Base-by-base conservation (phyloP, 352 stramenopile species). In the Pythium angustatum region DNA sequence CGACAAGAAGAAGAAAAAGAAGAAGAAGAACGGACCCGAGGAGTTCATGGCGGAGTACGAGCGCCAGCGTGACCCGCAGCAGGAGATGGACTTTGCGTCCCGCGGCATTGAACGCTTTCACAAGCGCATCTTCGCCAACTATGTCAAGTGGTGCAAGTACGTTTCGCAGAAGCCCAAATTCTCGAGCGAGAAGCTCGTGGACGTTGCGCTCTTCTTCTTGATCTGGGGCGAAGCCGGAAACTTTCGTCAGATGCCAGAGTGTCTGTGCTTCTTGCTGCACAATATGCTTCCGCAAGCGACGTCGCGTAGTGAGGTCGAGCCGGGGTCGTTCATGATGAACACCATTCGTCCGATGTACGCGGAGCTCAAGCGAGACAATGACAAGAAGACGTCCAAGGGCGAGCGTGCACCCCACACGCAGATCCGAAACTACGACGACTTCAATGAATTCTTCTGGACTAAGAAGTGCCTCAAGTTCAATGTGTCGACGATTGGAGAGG, bases 391-490 rank as follows among this genome's bases (percentile, higher is more conserved):
- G 6, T 69, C 79, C 9, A 86, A 93, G 62, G 86, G 86, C 15
- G 80, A 79, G 12, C 83, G 86, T 7, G 84, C 86, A 10, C 60
- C 83, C 14, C 86, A 95, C 62, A 48, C 66, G 9, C 79, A 95
- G 58, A 93, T 95, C 38, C 83, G 86, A 15, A 93, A 93, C 71
- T 95, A 95, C 66, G 86, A 95, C 43, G 86, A 95, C 56, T 95
- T 95, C 49, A 95, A 95, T 68, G 86, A 95, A 72, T 95, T 93
- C 43, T 95, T 95, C 64, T 95, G 86, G 86, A 89, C 60, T 53
- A 93, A 93, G 57, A 93, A 92, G 57, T 93, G 84, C 38, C 62
- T 95, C 36, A 93, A 91, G 69, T 93, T 77, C 70, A 88, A 91
- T 56, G 52, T 69, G 11, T 79, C 72, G 36, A 85, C 55, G 22